Conservation (phyloP, 257 asterid species). For the Misopates orontium region DNA sequence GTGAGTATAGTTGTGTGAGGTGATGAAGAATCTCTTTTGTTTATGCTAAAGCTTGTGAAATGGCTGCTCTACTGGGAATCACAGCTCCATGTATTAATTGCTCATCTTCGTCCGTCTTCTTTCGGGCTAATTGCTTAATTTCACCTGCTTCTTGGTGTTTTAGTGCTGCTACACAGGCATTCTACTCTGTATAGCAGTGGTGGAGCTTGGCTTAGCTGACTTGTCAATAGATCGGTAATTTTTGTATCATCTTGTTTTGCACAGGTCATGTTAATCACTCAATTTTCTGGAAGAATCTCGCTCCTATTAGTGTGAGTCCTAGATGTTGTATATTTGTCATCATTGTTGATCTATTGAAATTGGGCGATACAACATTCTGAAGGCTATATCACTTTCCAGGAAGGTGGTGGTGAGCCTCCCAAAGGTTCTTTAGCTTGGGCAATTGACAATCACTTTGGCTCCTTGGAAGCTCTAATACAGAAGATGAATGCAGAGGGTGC, state of each 20-base stretch:
- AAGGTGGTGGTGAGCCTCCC: constrained; percentile 86
- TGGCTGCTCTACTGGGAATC: background rate
- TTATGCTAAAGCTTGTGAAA: background rate
- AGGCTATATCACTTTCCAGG: constrained; percentile 43
- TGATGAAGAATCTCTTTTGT: too few relatives aligned
- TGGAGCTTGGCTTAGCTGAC: background rate
- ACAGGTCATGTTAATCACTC: constrained; percentile 85
- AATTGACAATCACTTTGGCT: constrained; percentile 63
- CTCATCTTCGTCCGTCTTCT: too few relatives aligned
- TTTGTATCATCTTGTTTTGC: background rate
- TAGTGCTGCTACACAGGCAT: background rate
- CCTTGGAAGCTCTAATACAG: constrained; percentile 60
- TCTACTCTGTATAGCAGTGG: background rate
- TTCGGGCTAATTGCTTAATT: background rate
- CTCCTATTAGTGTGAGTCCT: constrained; percentile 58
- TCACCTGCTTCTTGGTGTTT: background rate
- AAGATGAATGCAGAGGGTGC: constrained; percentile 85
- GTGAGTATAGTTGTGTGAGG: background rate
- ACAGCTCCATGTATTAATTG: background rate
- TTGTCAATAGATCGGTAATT: background rate
- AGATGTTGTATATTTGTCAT: background rate
- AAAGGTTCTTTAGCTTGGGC: constrained; percentile 65
- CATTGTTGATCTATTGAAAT: background rate
- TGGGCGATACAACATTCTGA: background rate
- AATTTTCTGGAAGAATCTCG: constrained; percentile 82